Evolutionary conservation across 2,329 filamentous ascomycete genomes (phyloP), one percentile per base, ranked within the genome.

Genomic region (Cordyceps farinosa): DNA sequence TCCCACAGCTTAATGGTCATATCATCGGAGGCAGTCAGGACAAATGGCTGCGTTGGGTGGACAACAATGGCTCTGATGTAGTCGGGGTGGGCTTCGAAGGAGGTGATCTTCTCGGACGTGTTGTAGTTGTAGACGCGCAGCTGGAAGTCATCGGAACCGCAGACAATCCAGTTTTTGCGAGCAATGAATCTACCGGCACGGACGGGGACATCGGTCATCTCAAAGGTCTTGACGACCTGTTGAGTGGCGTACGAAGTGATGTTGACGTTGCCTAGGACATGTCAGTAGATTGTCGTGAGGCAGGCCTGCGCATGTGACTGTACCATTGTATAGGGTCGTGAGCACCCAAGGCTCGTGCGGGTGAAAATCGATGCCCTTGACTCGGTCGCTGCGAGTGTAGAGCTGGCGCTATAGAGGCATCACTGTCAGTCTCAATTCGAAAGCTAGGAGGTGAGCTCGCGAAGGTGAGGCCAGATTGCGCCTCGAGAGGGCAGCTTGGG

Each of bases 1-100:
- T 99, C 93, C 93, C 95, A 99, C 57, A 97, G 84, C 83, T 95
- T 97, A 75, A 97, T 97, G 63, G 92, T 97, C 92, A 97, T 96
- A 75, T 97, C 93, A 89, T 97, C 93, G 67, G 91, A 95, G 67
- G 95, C 95, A 61, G 95, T 99, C 65, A 99, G 83, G 60, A 98
- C 91, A 72, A 97, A 98, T 1, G 95, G 93, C 74, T 97, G 92
- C 51, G 92, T 92, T 7, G 95, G 95, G 76, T 99, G 95, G 44
- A 99, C 91, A 67, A 89, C 92, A 70, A 99, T 97, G 57, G 95
- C 93, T 71, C 95, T 91, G 75, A 99, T 98, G 74, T 99, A 99
- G 78, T 99, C 95, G 65, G 95, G 95, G 75, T 99, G 95, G 58
- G 93, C 94, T 80, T 98, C 94, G 77, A 97, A 98, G 17, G 91